These are phyloP conservation scores for Erysimum cheiri DNA, from an alignment of 441 rosid genomes.

Conservation along the genomic window DNA sequence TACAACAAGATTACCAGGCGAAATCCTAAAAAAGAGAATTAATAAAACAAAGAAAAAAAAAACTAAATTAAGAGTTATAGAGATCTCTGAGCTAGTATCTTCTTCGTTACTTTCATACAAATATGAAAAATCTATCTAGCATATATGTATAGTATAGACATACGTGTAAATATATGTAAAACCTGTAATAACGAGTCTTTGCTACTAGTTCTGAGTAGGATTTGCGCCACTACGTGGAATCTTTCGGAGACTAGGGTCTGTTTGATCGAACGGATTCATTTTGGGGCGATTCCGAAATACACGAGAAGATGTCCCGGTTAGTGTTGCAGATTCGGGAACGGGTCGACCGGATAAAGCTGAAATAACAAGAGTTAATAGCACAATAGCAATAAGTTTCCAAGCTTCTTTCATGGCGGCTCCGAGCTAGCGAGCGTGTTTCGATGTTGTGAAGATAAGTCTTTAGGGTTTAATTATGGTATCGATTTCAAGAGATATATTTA, in stretches of 20 bases:
- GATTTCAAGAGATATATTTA: constrained; percentile 8
- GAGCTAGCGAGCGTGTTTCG: neutral
- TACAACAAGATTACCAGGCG: neutral
- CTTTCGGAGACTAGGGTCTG: constrained; percentile 4
- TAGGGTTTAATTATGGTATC: neutral
- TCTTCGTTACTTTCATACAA: neutral
- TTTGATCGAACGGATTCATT: neutral
- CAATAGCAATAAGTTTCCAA: constrained; percentile 1
- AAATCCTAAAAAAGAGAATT: neutral
- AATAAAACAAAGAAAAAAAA: neutral
- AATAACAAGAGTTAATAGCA: constrained; percentile 6
- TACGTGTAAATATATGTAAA: neutral
- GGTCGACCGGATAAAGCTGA: constrained; percentile 11
- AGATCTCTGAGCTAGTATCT: neutral
- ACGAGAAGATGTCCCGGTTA: constrained; percentile 8
- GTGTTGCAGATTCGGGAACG: neutral
- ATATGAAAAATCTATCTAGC: neutral
- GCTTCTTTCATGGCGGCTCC: constrained; percentile 21
- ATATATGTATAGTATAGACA: neutral
- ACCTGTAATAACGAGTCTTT: neutral
- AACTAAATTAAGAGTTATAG: neutral
- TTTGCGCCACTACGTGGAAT: constrained; percentile 16
- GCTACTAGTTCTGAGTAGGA: constrained; percentile 19
- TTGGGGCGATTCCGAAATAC: neutral
- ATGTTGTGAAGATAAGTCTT: constrained; percentile 11